Base-by-base conservation (phyloP, 2,329 filamentous ascomycete genomes). In the Colletotrichum incanum region DNA sequence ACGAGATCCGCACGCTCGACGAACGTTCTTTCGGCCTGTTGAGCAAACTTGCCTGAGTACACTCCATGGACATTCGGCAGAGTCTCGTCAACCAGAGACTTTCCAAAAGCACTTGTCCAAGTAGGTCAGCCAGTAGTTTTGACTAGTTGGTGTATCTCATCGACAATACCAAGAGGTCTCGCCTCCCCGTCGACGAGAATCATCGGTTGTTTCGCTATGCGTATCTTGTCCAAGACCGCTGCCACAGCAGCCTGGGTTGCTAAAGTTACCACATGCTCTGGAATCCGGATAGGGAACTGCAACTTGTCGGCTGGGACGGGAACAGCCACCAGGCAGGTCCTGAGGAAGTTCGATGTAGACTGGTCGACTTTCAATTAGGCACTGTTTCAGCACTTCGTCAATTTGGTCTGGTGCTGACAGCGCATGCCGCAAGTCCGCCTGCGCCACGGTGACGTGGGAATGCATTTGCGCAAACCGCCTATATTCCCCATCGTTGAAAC, bases 321-420 rank as follows among this genome's bases (percentile, higher is more conserved):
- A 0, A 76, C 79, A 8, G 76, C 76, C 7, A 88, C 87, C 78
- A 90, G 80, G 74, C 78, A 90, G 80, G 74, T 91, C 89, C 16
- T 84, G 83, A 0, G 89, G 89, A 5, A 91, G 75, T 73, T 88
- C 85, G 26, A 91, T 84, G 71, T 89, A 90, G 0, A 88, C 89
- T 0, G 89, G 89, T 2, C 87, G 82, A 67, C 86, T 88, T 47
- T 88, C 84, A 58, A 86, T 75, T 43, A 90, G 78, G 56, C 86
- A 88, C 68, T 88, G 83, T 67, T 80, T 79, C 41, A 91, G 78
- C 5, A 85, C 82, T 58, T 82, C 77, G 75, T 91, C 89, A 34
- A 91, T 88, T 68, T 86, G 82, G 34, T 83, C 81, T 0, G 88
- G 82, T 18, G 85, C 84, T 1, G 83, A 84, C 3, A 78, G 74